These are phyloP conservation scores for Hygrophila difformis DNA, from an alignment of 257 asterid genomes.

Conservation along the genomic window DNA sequence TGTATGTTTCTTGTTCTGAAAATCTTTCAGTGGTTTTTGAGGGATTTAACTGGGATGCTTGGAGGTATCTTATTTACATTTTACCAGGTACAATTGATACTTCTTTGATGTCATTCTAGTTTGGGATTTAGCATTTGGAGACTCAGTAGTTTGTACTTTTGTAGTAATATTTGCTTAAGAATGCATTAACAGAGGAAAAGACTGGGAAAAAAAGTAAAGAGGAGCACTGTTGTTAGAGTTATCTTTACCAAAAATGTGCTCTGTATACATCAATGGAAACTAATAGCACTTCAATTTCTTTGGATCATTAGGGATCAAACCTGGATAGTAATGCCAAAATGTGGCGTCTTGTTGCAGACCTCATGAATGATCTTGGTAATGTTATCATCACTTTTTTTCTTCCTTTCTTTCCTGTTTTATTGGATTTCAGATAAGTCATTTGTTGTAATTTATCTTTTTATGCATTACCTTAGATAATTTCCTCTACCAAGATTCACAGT, in stretches of 20 bases:
- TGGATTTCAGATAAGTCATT: no score
- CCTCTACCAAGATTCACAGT: no score
- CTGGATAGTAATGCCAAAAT: constrained; percentile 95
- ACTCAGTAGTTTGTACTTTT: background rate
- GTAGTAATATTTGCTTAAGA: background rate
- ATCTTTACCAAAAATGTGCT: background rate
- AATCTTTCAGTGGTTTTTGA: constrained; percentile 76
- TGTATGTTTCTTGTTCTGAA: constrained; percentile 1
- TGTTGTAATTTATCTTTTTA: no score
- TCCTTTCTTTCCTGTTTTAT: background rate
- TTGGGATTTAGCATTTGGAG: constrained; percentile 2
- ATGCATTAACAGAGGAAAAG: constrained; percentile 7
- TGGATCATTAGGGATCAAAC: constrained; percentile 62
- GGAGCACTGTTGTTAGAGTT: background rate
- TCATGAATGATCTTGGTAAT: constrained; percentile 94
- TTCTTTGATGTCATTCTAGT: constrained; percentile 1
- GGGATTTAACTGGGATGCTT: constrained; percentile 96
- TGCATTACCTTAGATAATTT: no score
- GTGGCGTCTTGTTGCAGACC: constrained; percentile 99
- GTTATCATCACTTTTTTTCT: background rate
- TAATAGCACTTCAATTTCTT: background rate
- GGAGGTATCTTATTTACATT: constrained; percentile 87
- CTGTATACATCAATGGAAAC: constrained; percentile 10
- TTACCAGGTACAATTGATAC: constrained; percentile 69
- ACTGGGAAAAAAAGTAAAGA: no score